These are phyloP conservation scores for Debaryomyces sp. DNA, from an alignment of 1,139 yeast genomes.

Conservation along the genomic window DNA sequence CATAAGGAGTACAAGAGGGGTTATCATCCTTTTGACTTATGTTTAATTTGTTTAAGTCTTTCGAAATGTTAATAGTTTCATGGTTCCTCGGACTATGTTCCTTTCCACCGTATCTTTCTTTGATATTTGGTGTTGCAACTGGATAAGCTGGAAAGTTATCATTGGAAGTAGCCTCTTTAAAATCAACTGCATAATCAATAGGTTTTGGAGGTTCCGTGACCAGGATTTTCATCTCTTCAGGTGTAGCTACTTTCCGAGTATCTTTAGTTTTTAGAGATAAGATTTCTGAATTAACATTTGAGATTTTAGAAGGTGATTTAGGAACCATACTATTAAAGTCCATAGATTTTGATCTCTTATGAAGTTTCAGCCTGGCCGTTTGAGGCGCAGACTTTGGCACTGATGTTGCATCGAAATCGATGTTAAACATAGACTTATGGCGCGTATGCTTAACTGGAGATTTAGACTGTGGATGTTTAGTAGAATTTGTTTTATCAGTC, in stretches of 20 bases:
- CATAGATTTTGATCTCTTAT: conserved; percentile 18
- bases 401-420: conserved; percentile 28
- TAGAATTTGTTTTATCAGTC: conserved; percentile 2
- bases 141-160: conserved; percentile 10
- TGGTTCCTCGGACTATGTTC: conserved; percentile 11
- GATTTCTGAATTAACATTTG: background rate
- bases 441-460: conserved; percentile 42
- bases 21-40: background rate
- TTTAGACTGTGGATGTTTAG: conserved; percentile 5
- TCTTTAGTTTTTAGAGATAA: background rate
- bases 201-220: conserved; percentile 44
- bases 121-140: background rate
- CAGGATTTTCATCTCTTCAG: conserved; percentile 3
- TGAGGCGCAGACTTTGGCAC: too few species aligned
- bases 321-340: conserved; percentile 7
- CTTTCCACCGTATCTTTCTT: too few species aligned
- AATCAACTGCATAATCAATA: conserved; percentile 44
- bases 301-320: background rate
- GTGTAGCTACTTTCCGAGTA: background rate
- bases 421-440: conserved; percentile 42
- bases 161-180: conserved; percentile 33
- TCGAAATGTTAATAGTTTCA: conserved; percentile 10
- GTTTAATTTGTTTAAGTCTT: background rate
- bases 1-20: background rate
- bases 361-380: conserved; percentile 4